Conservation (phyloP, 768 basidiomycete genomes). For the Russula ochroleuca region DNA sequence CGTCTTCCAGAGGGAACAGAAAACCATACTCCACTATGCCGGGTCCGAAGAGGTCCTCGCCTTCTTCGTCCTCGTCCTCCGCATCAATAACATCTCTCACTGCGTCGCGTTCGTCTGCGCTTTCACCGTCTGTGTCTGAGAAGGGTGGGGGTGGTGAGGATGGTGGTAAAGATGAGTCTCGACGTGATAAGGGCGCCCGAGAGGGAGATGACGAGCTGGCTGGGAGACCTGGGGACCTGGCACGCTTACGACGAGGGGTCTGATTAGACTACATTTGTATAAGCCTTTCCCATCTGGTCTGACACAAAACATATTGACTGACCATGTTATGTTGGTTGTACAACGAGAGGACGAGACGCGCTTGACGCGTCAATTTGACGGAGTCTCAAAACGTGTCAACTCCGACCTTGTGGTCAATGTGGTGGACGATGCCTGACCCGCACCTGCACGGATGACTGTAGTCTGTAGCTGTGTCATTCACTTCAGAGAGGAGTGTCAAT, state of each 20-base stretch:
- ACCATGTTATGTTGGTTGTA: background rate
- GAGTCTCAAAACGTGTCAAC: slow-evolving; percentile 29
- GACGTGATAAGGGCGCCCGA: slow-evolving; percentile 43
- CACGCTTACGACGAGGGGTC: slow-evolving; percentile 29
- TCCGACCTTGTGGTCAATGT: slow-evolving; percentile 9
- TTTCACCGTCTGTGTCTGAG: slow-evolving; percentile 77
- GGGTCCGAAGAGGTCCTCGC: slow-evolving; percentile 92
- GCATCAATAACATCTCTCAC: slow-evolving; percentile 64
- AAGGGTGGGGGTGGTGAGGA: slow-evolving; percentile 81
- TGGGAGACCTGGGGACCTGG: slow-evolving; percentile 27
- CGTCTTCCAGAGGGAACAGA: slow-evolving; percentile 7
- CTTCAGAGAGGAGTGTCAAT: too few species aligned
- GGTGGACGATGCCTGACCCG: too few species aligned
- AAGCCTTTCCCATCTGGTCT: background rate
- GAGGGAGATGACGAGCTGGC: slow-evolving; percentile 41
- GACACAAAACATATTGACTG: background rate
- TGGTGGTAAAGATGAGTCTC: slow-evolving; percentile 59
- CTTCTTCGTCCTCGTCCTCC: slow-evolving; percentile 76
- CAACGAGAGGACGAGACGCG: background rate
- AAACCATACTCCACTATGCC: slow-evolving; percentile 59
- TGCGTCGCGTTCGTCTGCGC: slow-evolving; percentile 63
- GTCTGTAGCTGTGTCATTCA: too few species aligned
- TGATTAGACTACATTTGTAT: slow-evolving; percentile 13
- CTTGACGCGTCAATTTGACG: slow-evolving; percentile 25
- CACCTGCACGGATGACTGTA: too few species aligned